Percentiles rank a stretch among this genome's conserved stretches.
Conservation (phyloP, 176 grass and related monocot genomes). For the Triticum monococcum region DNA sequence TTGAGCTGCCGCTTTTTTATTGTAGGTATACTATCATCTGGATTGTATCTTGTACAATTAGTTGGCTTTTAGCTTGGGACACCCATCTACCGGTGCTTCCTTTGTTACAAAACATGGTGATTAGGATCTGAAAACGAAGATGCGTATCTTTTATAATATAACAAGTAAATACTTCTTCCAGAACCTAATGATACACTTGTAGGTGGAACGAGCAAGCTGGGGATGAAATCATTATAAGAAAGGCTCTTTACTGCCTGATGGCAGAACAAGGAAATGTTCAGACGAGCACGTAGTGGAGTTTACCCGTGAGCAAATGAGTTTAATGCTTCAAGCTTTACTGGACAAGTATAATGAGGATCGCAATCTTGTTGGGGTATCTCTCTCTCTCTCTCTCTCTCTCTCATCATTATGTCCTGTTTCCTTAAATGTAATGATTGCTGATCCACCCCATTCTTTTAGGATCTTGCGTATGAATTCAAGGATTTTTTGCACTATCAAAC, state of each 20-base stretch:
- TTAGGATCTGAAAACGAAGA: background rate
- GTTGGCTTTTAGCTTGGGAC: background rate
- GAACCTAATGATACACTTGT: background rate
- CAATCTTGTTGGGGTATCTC: background rate
- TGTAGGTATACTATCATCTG: background rate
- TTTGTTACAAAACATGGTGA: background rate
- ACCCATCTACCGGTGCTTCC: background rate
- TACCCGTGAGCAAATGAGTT: background rate
- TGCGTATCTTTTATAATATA: background rate
- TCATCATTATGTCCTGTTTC: background rate
- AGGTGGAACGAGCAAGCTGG: background rate
- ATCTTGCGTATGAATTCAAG: background rate
- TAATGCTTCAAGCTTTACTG: conserved; percentile 5
- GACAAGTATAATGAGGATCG: background rate
- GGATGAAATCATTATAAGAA: background rate
- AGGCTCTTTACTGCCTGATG: conserved; percentile 5
- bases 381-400: background rate
- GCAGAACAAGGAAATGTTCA: background rate
- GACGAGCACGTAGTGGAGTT: background rate
- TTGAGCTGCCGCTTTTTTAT: background rate
- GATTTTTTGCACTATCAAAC: background rate
- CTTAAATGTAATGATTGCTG: background rate
- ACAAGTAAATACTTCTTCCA: background rate
- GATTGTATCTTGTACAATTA: background rate
- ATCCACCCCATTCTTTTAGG: background rate